Conservation (phyloP, 441 rosid genomes). For the Daphne laureola region DNA sequence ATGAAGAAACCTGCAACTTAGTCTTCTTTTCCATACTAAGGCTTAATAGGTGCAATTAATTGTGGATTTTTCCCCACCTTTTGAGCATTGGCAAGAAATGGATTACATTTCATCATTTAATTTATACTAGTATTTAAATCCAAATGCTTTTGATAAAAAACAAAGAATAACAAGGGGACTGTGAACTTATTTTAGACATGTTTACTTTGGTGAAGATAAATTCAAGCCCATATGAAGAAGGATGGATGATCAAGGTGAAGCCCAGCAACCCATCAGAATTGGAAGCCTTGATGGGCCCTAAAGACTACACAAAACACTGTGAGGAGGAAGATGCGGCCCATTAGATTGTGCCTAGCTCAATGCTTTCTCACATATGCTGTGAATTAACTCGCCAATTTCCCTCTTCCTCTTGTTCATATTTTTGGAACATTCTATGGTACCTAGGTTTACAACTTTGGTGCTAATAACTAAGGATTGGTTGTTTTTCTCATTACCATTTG, state of each 20-base stretch:
- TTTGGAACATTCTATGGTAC: not conserved
- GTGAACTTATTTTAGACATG: not conserved
- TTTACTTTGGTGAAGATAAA: slow-evolving; percentile 43
- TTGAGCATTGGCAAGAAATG: too few species aligned
- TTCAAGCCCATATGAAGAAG: slow-evolving; percentile 80
- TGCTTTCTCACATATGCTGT: not conserved
- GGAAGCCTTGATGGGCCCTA: slow-evolving; percentile 66
- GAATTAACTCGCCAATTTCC: not conserved
- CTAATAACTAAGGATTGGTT: too few species aligned
- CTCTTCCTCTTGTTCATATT: not conserved
- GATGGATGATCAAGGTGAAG: slow-evolving; percentile 98
- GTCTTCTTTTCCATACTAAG: too few species aligned
- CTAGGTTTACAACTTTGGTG: too few species aligned
- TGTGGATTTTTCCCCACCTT: too few species aligned
- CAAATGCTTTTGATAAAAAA: not conserved
- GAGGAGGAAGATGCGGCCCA: slow-evolving; percentile 95
- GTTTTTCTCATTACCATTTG: too few species aligned
- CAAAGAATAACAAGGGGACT: too few species aligned
- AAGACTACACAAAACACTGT: slow-evolving; percentile 80
- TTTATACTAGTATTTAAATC: not conserved
- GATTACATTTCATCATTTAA: too few species aligned
- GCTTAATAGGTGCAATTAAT: too few species aligned
- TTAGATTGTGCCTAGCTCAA: slow-evolving; percentile 22
- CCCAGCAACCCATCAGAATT: slow-evolving; percentile 73
- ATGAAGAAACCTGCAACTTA: too few species aligned